phyloP scores from a whole-genome alignment of 1,284 basidiomycete genomes.

The Microbotryum saponariae region DNA sequence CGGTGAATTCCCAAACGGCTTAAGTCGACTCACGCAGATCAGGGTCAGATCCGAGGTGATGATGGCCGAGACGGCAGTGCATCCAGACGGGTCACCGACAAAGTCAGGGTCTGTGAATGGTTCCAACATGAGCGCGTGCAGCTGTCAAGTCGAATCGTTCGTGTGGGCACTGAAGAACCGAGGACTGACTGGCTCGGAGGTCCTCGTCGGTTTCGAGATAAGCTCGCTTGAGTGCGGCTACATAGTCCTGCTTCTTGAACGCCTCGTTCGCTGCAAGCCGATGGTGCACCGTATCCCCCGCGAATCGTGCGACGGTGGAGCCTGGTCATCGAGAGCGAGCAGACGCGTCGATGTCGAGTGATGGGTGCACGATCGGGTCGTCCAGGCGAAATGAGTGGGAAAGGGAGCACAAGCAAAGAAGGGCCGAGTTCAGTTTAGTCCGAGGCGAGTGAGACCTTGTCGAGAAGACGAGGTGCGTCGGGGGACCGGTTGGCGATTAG shows the following conservation, averaged over 20 bases:
- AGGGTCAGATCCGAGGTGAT: constrained; percentile 69
- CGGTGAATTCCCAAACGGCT: no score
- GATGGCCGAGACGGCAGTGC: constrained; percentile 86
- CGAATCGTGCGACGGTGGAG: constrained; percentile 78
- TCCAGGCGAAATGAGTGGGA: background rate
- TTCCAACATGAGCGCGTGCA: background rate
- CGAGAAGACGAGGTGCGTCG: no score
- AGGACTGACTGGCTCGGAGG: constrained; percentile 64
- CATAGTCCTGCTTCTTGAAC: constrained; percentile 65
- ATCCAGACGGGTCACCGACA: constrained; percentile 86
- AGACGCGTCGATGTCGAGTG: background rate
- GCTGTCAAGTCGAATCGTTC: background rate
- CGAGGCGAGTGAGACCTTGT: no score
- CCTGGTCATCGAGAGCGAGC: constrained; percentile 48
- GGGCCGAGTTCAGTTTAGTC: no score
- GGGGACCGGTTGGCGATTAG: no score
- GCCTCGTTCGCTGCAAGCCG: constrained; percentile 65
- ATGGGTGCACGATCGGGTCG: background rate
- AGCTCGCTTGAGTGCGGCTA: constrained; percentile 71
- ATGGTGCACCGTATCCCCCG: constrained; percentile 80
- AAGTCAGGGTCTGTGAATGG: constrained; percentile 63
- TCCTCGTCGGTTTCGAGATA: constrained; percentile 95
- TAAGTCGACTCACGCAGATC: constrained; percentile 56
- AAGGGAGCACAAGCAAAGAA: background rate
- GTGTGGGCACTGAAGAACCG: background rate